Evolutionary conservation across 1,284 basidiomycete genomes (phyloP).

Genomic region (Microbotryum saponariae): DNA sequence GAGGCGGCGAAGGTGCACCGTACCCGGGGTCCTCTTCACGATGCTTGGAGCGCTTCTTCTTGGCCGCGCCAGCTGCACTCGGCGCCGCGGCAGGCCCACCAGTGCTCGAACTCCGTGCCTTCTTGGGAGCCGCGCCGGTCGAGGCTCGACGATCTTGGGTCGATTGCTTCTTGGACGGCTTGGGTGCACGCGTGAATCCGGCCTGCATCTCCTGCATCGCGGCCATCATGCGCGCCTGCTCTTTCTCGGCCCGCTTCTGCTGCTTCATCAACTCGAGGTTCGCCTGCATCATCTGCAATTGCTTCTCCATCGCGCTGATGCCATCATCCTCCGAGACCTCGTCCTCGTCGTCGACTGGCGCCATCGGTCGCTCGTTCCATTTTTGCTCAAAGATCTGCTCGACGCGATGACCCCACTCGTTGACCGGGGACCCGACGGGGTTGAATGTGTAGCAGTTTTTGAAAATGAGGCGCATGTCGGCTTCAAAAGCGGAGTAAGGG

Average conservation of each 20-base stretch:
- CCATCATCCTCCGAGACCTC: slow-evolving; percentile 31
- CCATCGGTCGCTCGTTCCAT: slow-evolving; percentile 53
- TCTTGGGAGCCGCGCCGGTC: slow-evolving; percentile 2
- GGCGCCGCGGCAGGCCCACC: background rate
- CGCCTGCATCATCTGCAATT: slow-evolving; percentile 31
- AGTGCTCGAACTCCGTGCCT: background rate
- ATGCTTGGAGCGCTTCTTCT: no score
- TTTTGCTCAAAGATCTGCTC: slow-evolving; percentile 84
- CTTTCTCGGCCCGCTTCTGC: slow-evolving; percentile 26
- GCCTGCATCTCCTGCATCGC: slow-evolving; percentile 3
- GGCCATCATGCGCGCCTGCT: slow-evolving; percentile 12
- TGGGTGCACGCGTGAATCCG: background rate
- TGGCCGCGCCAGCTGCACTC: slow-evolving; percentile 13
- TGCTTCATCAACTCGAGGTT: slow-evolving; percentile 33
- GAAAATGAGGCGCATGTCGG: slow-evolving; percentile 90
- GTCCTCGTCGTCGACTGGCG: slow-evolving; percentile 21
- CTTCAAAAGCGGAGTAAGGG: slow-evolving; percentile 72
- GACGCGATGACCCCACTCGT: slow-evolving; percentile 70
- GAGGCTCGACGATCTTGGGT: slow-evolving; percentile 13
- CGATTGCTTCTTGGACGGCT: slow-evolving; percentile 6
- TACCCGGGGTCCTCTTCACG: slow-evolving; percentile 1
- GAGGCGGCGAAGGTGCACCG: background rate
- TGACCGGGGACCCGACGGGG: slow-evolving; percentile 75
- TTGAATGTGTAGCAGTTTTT: slow-evolving; percentile 91
- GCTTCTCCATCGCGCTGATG: slow-evolving; percentile 34